These are phyloP conservation scores for Aspergillus avenaceus DNA, from an alignment of 495 filamentous ascomycete genomes.

Conservation along the genomic window DNA sequence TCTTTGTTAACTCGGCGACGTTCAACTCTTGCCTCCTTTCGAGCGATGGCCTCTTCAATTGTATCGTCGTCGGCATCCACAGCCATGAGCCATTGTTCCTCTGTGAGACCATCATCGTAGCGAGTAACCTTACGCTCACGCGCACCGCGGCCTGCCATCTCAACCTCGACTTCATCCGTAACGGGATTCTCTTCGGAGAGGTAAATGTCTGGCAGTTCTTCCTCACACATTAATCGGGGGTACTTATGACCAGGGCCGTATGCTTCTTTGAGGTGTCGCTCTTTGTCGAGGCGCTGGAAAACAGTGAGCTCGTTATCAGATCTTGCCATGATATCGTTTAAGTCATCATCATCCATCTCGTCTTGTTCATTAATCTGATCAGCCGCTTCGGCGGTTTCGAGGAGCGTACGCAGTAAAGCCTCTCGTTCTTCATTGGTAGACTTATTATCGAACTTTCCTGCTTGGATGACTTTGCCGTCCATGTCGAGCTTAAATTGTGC, in stretches of 20 bases:
- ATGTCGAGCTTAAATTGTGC: conserved; percentile 98
- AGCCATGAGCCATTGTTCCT: conserved; percentile 92
- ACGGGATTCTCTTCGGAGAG: conserved; percentile 79
- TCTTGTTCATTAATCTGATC: conserved; percentile 75
- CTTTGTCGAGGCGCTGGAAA: conserved; percentile 76
- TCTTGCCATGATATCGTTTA: conserved; percentile 83
- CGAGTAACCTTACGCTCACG: conserved; percentile 89
- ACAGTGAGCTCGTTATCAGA: conserved; percentile 64
- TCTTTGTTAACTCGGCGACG: conserved; percentile 71
- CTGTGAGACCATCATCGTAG: conserved; percentile 96
- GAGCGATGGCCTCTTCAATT: conserved; percentile 86
- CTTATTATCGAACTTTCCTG: conserved; percentile 98
- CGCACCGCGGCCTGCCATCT: conserved; percentile 79
- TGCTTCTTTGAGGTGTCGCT: conserved; percentile 54
- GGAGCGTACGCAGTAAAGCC: conserved; percentile 83
- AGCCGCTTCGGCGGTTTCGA: conserved; percentile 84
- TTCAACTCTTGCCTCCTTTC: conserved; percentile 81
- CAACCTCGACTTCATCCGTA: conserved; percentile 70
- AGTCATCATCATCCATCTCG: conserved; percentile 95
- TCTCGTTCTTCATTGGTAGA: conserved; percentile 98
- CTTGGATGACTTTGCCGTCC: conserved; percentile 99
- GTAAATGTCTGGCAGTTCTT: conserved; percentile 91
- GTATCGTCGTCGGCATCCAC: conserved; percentile 94
- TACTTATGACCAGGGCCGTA: conserved; percentile 68
- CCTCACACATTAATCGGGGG: conserved; percentile 80